Evolutionary conservation across 495 filamentous ascomycete genomes (phyloP).

Genomic region (Neurospora sp.): DNA sequence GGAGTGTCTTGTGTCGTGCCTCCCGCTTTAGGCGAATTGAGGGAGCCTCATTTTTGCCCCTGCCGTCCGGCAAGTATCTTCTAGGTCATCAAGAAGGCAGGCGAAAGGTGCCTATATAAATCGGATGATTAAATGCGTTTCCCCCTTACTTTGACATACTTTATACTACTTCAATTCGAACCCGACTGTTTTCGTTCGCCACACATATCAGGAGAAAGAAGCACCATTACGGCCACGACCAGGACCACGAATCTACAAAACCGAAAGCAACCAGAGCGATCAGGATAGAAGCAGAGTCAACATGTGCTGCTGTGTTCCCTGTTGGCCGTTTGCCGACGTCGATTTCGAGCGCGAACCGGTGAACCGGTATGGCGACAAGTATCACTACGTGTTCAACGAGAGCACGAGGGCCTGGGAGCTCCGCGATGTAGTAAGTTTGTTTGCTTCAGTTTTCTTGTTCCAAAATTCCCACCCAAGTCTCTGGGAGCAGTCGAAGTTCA

Average conservation of each 20-base stretch:
- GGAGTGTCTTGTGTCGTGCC: background rate
- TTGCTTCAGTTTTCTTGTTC: background rate
- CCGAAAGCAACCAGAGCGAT: background rate
- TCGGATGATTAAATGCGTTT: background rate
- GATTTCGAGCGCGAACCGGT: constrained; percentile 25
- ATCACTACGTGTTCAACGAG: constrained; percentile 26
- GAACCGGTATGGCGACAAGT: background rate
- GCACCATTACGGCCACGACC: background rate
- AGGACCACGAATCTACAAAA: background rate
- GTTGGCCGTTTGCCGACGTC: constrained; percentile 31
- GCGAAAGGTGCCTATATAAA: background rate
- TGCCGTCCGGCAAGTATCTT: background rate
- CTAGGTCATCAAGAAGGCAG: background rate
- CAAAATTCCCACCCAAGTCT: background rate
- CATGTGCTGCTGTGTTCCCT: constrained; percentile 24
- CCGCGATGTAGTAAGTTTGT: constrained; percentile 9
- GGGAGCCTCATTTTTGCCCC: background rate
- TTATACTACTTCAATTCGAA: background rate
- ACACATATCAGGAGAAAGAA: background rate
- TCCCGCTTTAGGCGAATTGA: background rate
- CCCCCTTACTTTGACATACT: background rate
- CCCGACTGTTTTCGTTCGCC: background rate
- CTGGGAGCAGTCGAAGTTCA: background rate
- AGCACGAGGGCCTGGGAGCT: constrained; percentile 17
- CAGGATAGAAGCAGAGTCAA: background rate